Percentiles rank a stretch among this genome's conserved stretches.
Evolutionary conservation across 805 yeast genomes (phyloP).

Genomic region (Nakazawaea ambrosiae): DNA sequence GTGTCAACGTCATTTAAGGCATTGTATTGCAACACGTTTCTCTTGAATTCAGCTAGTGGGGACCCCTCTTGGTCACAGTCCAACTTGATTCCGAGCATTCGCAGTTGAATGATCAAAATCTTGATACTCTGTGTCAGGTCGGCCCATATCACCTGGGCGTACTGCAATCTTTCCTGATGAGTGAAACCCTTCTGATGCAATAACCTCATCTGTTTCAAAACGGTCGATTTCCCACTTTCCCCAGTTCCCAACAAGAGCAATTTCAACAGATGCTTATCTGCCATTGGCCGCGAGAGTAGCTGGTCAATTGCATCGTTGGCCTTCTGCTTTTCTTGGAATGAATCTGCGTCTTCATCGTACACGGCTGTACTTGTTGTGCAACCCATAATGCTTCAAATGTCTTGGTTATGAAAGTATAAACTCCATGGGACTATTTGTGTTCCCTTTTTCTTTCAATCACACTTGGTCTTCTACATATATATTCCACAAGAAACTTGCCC

Average conservation of each 20-base stretch:
- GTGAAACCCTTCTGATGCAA: constrained; percentile 83
- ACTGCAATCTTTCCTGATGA: constrained; percentile 70
- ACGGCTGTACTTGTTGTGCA: constrained; percentile 50
- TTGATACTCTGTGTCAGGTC: constrained; percentile 86
- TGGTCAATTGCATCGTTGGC: constrained; percentile 63
- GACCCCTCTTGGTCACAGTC: constrained; percentile 55
- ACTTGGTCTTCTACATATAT: background rate
- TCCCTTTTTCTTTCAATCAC: background rate
- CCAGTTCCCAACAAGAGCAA: constrained; percentile 87
- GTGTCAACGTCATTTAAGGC: constrained; percentile 59
- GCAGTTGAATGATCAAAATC: constrained; percentile 66
- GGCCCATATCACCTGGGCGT: constrained; percentile 86
- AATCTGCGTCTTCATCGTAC: constrained; percentile 40
- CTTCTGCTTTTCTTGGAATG: constrained; percentile 44
- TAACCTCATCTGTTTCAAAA: constrained; percentile 79
- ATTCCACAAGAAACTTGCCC: too few relatives aligned
- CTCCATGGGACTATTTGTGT: constrained; percentile 5
- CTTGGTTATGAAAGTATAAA: background rate
- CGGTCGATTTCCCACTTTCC: constrained; percentile 92
- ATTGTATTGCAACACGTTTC: constrained; percentile 46
- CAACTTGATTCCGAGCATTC: constrained; percentile 54
- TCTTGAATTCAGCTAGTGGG: constrained; percentile 38
- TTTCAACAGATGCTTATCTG: constrained; percentile 55
- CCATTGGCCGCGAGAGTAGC: constrained; percentile 42
- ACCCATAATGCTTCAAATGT: constrained; percentile 43